Base-by-base conservation (phyloP, 768 basidiomycete genomes). In the Phylloporus rhodoxanthus region DNA sequence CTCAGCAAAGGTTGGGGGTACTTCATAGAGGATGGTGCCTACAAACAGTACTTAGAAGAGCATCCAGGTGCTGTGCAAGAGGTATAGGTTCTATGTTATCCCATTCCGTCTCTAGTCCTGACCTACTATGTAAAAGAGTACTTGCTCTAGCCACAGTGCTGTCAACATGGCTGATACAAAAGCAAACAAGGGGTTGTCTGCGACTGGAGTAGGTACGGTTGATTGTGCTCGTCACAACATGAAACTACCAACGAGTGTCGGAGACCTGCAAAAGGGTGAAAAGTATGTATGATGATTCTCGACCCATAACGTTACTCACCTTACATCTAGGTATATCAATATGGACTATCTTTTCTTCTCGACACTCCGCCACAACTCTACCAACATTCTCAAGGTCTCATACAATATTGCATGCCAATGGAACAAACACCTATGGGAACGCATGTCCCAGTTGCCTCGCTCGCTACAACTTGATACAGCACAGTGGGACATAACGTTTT, bases 1-100 rank as follows among this genome's bases (percentile, higher is more conserved):
- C 57, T 67, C 5, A 56, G 55, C 6, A 28, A 53, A 1, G 64
- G 67, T 4, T 55, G 38, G 48, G 50, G 50, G 3, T 66, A 64
- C 37, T 62, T 66, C 34, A 60, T 66, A 2, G 59, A 66, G 23
- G 50, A 56, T 10, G 17, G 5, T 7, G n/a, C 19, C 13, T 70
- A 66, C 34, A 47, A 56, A 25, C 20, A 29, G 1, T 55, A 62
- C 40, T 19, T 68, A 13, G 10, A 17, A 13, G 43, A 43, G 4
- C 39, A 37, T 20, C 6, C 41, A 1, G 36, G 51, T 19, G 26
- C 55, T 26, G 32, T 5, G 2, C 51, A 58, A 23, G 64, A 65
- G 36, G 63, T 68, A 46, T 19, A 8, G 9, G n/a, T 34, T n/a
- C n/a, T 11, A 15, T 3, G 15, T 11, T 34, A 34, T 34, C 7